Conservation (phyloP, 805 yeast species). For the Ogataea philodendri region DNA sequence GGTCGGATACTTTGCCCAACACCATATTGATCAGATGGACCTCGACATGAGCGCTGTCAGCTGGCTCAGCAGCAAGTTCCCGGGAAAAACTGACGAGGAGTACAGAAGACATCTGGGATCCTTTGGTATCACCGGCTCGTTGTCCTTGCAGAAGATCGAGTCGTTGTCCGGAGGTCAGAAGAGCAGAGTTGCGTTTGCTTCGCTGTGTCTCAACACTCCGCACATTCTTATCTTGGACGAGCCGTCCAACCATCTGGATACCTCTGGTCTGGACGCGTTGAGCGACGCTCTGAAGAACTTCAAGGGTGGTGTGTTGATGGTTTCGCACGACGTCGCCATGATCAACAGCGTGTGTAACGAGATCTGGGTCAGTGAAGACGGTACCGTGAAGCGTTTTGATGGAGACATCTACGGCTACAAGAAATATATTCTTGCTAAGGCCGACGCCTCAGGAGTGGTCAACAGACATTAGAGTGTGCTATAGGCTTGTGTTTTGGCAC, state of each 20-base stretch:
- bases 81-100: conserved; percentile 94
- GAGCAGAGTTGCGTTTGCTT: conserved; percentile 97
- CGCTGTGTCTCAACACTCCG: conserved; percentile 84
- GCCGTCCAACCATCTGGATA: conserved; percentile 98
- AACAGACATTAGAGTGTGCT: conserved; percentile 56
- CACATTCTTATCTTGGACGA: conserved; percentile 92
- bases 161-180: conserved; percentile 96
- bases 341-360: conserved; percentile 88
- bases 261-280: conserved; percentile 94
- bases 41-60: conserved; percentile 78
- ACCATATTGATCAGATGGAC: conserved; percentile 98
- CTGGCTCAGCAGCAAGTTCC: conserved; percentile 88
- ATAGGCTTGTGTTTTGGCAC: conserved; percentile 1
- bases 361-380: conserved; percentile 92
- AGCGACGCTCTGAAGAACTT: conserved; percentile 84
- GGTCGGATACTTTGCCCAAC: conserved; percentile 97
- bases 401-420: conserved; percentile 89
- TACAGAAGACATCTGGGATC: conserved; percentile 95
- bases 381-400: conserved; percentile 69
- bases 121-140: conserved; percentile 93
- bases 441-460: conserved; percentile 88
- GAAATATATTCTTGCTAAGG: conserved; percentile 75
- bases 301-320: conserved; percentile 96
- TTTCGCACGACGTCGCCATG: conserved; percentile 93
- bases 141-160: conserved; percentile 88